Evolutionary conservation across 2,329 filamentous ascomycete species (phyloP).

Genomic region (Aureobasidium vineae): DNA sequence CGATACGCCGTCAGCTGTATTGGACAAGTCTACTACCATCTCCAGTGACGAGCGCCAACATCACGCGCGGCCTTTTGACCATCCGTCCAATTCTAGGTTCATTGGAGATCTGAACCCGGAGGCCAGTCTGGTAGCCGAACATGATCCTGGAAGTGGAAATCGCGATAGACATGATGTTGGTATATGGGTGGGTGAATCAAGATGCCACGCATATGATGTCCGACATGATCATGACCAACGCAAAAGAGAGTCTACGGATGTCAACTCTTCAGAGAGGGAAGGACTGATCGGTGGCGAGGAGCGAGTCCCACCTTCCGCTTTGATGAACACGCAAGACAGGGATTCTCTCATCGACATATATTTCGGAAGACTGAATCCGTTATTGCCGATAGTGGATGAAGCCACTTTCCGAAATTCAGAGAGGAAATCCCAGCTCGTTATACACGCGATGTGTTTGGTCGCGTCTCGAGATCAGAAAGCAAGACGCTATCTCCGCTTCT

Average conservation of each 20-base stretch:
- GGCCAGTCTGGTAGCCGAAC: slow-evolving; percentile 44
- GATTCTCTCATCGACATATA: slow-evolving; percentile 47
- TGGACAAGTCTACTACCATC: background rate
- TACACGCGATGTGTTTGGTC: slow-evolving; percentile 50
- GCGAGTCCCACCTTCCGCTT: slow-evolving; percentile 33
- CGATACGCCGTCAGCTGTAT: background rate
- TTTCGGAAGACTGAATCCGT: slow-evolving; percentile 47
- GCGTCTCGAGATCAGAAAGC: slow-evolving; percentile 50
- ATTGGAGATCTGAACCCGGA: slow-evolving; percentile 50
- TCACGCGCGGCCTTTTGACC: background rate
- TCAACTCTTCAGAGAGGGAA: slow-evolving; percentile 32
- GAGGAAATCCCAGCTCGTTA: slow-evolving; percentile 41
- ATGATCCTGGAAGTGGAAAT: slow-evolving; percentile 28
- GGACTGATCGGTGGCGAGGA: slow-evolving; percentile 33
- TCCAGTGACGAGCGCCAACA: background rate
- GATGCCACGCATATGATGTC: background rate
- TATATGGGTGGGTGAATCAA: slow-evolving; percentile 36
- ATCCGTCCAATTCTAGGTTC: slow-evolving; percentile 37
- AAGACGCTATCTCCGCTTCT: slow-evolving; percentile 42
- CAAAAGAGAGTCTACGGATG: slow-evolving; percentile 22
- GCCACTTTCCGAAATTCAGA: slow-evolving; percentile 43
- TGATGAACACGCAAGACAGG: slow-evolving; percentile 38
- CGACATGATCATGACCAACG: slow-evolving; percentile 36
- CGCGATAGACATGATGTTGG: slow-evolving; percentile 36
- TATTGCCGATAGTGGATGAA: slow-evolving; percentile 49